Evolutionary conservation across 192 early-diverging fungal species (phyloP), one percentile per base, ranked within the genome.

Genomic region (Funneliformis mosseae): DNA sequence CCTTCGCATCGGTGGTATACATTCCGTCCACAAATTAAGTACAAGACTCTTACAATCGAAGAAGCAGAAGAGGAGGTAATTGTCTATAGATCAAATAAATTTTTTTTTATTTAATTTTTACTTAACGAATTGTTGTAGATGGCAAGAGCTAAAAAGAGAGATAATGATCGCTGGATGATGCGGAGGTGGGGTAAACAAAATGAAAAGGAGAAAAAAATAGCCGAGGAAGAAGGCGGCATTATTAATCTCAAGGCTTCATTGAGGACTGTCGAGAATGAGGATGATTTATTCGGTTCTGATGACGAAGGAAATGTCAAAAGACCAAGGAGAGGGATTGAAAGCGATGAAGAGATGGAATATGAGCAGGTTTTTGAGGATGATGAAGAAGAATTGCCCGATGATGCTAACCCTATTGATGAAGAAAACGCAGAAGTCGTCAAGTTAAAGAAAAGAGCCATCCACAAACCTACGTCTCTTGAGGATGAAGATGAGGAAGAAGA

Each of bases 301-400:
- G 81, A 67, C 11, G 88, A 83, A 28, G 87, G 83, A 33, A 33
- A 33, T 55, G 16, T 55, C 6, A 55, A 18, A 39, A n/a, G 43
- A 46, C 43, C 70, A 27, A 45, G n/a, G 4, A 41, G 43, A 5
- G 70, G 89, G 21, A 55, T 55, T 50, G 23, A 46, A 45, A 45
- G n/a, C 14, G 70, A 72, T 68, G 84, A 87, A 21, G 80, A 94
- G 76, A 83, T 93, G 68, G 93, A 92, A 81, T 95, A 90, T 83
- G 94, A 95, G 64, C 91, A 93, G 78, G 92, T 91, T 42, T 95
- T 93, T 83, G 92, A 94, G 67, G 93, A 94, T 74, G 94, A 95
- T 76, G 94, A 95, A 83, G 94, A 95, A 76, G 88, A 85, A 41
- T 69, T 69, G 27, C 88, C 87, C 42, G 89, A 88, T 42, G 93